Evolutionary conservation across 2,329 filamentous ascomycete genomes (phyloP).

Genomic region (Cladosporium halotolerans): DNA sequence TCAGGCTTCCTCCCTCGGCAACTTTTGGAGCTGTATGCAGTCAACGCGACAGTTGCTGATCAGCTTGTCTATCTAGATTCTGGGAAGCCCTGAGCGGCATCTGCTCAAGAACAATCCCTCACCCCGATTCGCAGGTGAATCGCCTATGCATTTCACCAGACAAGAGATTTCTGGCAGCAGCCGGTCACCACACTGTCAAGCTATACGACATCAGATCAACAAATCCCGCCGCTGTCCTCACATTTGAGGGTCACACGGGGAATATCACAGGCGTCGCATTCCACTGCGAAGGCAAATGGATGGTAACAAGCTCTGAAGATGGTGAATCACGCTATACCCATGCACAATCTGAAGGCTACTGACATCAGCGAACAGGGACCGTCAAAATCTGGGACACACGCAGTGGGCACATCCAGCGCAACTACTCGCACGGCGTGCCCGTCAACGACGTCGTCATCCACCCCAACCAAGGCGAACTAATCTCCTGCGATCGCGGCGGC

Average conservation of each 20-base stretch:
- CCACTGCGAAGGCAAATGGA: conserved; percentile 99
- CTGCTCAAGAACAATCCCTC: conserved; percentile 94
- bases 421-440: conserved; percentile 81
- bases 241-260: conserved; percentile 90
- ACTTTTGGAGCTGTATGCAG: too few relatives aligned
- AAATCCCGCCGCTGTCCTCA: conserved; percentile 89
- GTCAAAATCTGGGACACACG: conserved; percentile 97
- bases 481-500: conserved; percentile 88
- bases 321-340: conserved; percentile 37
- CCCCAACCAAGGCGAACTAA: conserved; percentile 95
- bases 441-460: conserved; percentile 99
- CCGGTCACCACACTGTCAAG: conserved; percentile 80
- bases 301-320: conserved; percentile 96
- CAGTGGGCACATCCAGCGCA: conserved; percentile 78
- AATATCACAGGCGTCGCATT: conserved; percentile 97
- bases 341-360: too few relatives aligned
- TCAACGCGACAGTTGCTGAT: background rate
- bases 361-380: conserved; percentile 40
- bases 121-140: conserved; percentile 97
- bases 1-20: too few relatives aligned
- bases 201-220: conserved; percentile 98
- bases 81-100: conserved; percentile 98
- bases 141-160: conserved; percentile 96
- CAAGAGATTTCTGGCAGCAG: conserved; percentile 86
- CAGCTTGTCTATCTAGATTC: conserved; percentile 54